phyloP scores from a whole-genome alignment of 345 rosid species.

The Eutrema japonicum region DNA sequence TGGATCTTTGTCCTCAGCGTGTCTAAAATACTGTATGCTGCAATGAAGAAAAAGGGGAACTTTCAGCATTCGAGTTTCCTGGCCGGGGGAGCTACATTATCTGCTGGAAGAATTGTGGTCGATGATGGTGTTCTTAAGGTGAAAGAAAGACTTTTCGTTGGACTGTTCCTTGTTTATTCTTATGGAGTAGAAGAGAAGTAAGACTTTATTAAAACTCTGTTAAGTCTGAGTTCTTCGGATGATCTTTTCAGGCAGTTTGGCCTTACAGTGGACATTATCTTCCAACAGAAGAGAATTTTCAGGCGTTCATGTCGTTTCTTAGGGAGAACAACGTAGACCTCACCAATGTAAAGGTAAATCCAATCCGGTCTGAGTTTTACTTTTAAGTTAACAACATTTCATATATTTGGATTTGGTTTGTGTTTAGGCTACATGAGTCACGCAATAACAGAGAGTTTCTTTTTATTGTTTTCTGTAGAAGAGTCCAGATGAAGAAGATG shows the following conservation, averaged over 20 bases:
- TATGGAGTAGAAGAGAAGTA: slow-evolving; percentile 22
- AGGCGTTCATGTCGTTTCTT: slow-evolving; percentile 73
- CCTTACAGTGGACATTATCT: slow-evolving; percentile 98
- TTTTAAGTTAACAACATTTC: background rate
- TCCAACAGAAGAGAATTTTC: slow-evolving; percentile 92
- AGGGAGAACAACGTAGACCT: slow-evolving; percentile 71
- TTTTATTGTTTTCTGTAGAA: slow-evolving; percentile 48
- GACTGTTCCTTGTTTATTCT: background rate
- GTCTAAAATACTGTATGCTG: slow-evolving; percentile 67
- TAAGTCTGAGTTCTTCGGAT: slow-evolving; percentile 34
- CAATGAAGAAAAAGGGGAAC: slow-evolving; percentile 73
- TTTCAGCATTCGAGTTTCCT: slow-evolving; percentile 95
- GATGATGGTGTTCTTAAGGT: slow-evolving; percentile 74
- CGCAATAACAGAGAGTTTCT: slow-evolving; percentile 13
- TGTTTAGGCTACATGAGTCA: slow-evolving; percentile 10
- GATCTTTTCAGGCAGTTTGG: slow-evolving; percentile 72
- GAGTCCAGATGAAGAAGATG: slow-evolving; percentile 67
- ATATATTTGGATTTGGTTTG: slow-evolving; percentile 7
- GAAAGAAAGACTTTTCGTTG: background rate
- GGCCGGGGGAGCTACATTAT: slow-evolving; percentile 90
- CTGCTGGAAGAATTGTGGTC: slow-evolving; percentile 81
- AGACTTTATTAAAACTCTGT: background rate
- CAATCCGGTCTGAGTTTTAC: slow-evolving; percentile 41
- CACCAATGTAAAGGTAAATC: slow-evolving; percentile 51
- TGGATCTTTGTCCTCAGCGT: slow-evolving; percentile 95